Evolutionary conservation across 2,329 filamentous ascomycete species (phyloP).

Genomic region (Chrysoporthe deuterocubensis): DNA sequence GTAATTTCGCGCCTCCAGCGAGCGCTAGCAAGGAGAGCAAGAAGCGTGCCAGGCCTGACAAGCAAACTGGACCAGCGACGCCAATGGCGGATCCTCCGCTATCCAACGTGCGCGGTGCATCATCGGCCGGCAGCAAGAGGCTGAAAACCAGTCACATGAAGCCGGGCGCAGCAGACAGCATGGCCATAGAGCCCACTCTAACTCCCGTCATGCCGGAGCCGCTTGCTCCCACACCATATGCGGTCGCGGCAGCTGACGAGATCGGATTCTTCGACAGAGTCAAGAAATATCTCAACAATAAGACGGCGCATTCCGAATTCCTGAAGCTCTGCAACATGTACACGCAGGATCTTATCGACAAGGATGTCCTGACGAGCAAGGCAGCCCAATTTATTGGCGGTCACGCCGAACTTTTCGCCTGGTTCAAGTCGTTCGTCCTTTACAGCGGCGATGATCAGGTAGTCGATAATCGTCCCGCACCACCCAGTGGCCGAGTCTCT

Average conservation of each 20-base stretch:
- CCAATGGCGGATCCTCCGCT: constrained; percentile 44
- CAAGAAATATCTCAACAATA: constrained; percentile 94
- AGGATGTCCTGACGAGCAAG: constrained; percentile 79
- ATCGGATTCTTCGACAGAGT: constrained; percentile 93
- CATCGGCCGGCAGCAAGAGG: constrained; percentile 59
- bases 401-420: constrained; percentile 85
- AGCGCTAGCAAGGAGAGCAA: constrained; percentile 90
- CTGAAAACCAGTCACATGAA: constrained; percentile 72
- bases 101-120: constrained; percentile 42
- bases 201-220: constrained; percentile 89
- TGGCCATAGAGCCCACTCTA: constrained; percentile 79
- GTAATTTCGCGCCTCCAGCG: constrained; percentile 83
- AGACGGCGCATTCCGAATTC: constrained; percentile 92
- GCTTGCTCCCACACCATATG: constrained; percentile 73
- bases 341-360: constrained; percentile 89
- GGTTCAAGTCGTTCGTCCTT: constrained; percentile 83
- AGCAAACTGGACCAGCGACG: constrained; percentile 52
- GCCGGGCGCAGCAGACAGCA: constrained; percentile 61
- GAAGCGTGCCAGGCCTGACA: constrained; percentile 73
- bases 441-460: constrained; percentile 77
- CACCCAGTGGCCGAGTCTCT: constrained; percentile 81
- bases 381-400: constrained; percentile 84
- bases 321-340: constrained; percentile 96
- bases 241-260: constrained; percentile 81
- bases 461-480: constrained; percentile 77